phyloP scores from a whole-genome alignment of 2,329 filamentous ascomycete genomes.

The Monosporascus sp. region DNA sequence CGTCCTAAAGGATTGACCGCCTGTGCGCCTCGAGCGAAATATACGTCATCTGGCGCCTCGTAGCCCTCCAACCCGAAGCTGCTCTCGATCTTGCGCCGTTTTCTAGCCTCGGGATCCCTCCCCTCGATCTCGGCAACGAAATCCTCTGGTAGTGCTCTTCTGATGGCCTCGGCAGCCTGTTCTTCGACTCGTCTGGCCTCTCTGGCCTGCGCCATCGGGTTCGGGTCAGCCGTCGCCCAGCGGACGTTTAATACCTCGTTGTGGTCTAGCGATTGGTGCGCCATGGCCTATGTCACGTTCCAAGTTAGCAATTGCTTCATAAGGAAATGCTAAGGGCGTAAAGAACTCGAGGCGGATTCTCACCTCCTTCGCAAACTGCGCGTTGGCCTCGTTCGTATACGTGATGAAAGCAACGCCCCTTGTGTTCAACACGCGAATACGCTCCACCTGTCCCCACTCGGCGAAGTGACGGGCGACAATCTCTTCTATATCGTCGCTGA shows the following conservation, averaged over 20 bases:
- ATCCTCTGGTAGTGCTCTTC: constrained; percentile 78
- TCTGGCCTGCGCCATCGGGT: constrained; percentile 87
- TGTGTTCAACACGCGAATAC: constrained; percentile 79
- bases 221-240: constrained; percentile 96
- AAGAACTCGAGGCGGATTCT: neutral
- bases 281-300: constrained; percentile 68
- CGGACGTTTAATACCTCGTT: constrained; percentile 90
- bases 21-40: constrained; percentile 76
- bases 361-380: constrained; percentile 73
- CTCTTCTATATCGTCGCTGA: constrained; percentile 95
- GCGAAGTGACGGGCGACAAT: constrained; percentile 91
- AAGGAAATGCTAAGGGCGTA: neutral
- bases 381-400: constrained; percentile 84
- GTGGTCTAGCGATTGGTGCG: constrained; percentile 86
- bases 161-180: constrained; percentile 90
- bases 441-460: constrained; percentile 92
- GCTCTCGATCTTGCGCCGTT: constrained; percentile 84
- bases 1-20: constrained; percentile 56
- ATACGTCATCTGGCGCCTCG: constrained; percentile 88
- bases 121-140: constrained; percentile 95
- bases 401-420: constrained; percentile 94
- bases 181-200: constrained; percentile 88
- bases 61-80: constrained; percentile 86
- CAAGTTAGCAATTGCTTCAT: constrained; percentile 36
- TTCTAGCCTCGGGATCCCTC: constrained; percentile 77